phyloP scores from a whole-genome alignment of 108 stramenopile genomes.

The Nannochloropsis salina region DNA sequence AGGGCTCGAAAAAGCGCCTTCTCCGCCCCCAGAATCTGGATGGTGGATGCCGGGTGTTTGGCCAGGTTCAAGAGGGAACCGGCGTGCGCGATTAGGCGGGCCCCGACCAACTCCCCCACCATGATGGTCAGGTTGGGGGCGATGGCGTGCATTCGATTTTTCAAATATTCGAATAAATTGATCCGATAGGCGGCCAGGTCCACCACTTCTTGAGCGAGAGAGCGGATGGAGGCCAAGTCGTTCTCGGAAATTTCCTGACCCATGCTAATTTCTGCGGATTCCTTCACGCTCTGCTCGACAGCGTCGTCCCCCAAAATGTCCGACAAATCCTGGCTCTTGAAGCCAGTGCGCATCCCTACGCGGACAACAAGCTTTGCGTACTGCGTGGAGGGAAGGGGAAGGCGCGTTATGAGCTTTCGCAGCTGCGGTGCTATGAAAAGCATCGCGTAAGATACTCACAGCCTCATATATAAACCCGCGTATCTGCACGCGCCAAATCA shows the following conservation, averaged over 20 bases:
- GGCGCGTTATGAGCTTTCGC: neutral
- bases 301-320: constrained; percentile 76
- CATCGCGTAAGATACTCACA: no score
- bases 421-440: no score
- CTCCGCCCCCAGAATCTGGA: constrained; percentile 98
- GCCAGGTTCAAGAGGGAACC: constrained; percentile 97
- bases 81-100: constrained; percentile 96
- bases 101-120: constrained; percentile 97
- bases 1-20: constrained; percentile 99
- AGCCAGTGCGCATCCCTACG: constrained; percentile 74
- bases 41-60: constrained; percentile 91
- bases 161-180: constrained; percentile 94
- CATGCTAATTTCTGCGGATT: constrained; percentile 96
- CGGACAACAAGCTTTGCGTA: constrained; percentile 69
- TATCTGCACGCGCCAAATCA: no score
- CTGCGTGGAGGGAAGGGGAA: neutral
- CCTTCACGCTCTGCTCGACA: constrained; percentile 72
- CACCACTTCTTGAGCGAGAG: constrained; percentile 90
- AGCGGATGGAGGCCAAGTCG: constrained; percentile 85
- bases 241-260: constrained; percentile 95
- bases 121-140: constrained; percentile 99
- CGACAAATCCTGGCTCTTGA: constrained; percentile 66
- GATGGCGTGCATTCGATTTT: constrained; percentile 98
- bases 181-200: constrained; percentile 94
- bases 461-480: no score